phyloP scores from a whole-genome alignment of 768 basidiomycete species.

The Punctularia strigosozonata region DNA sequence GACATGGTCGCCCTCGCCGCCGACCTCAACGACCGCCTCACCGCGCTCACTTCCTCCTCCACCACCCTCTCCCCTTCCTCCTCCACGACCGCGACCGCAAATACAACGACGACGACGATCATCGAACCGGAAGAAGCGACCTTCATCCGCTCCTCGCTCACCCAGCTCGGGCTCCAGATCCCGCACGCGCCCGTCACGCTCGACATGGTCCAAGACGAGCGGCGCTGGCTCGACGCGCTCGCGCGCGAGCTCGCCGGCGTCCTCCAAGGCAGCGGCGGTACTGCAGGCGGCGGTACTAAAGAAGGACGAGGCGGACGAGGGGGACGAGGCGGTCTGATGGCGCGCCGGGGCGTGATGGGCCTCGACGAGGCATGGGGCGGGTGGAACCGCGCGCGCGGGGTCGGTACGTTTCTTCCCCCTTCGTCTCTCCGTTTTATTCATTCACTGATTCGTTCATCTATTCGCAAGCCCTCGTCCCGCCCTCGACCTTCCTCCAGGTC shows the following conservation, averaged over 20 bases:
- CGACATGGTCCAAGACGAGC: slow-evolving; percentile 81
- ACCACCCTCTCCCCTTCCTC: slow-evolving; percentile 9
- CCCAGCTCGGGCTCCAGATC: slow-evolving; percentile 81
- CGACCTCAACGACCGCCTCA: slow-evolving; percentile 76
- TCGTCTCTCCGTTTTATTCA: neutral
- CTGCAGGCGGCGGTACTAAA: slow-evolving; percentile 18
- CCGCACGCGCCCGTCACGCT: slow-evolving; percentile 70
- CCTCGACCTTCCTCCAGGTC: slow-evolving; percentile 71
- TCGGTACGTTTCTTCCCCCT: slow-evolving; percentile 40
- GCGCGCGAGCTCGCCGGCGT: slow-evolving; percentile 73
- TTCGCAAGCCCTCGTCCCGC: slow-evolving; percentile 72
- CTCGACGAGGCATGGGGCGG: slow-evolving; percentile 92
- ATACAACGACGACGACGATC: slow-evolving; percentile 25
- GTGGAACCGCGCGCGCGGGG: slow-evolving; percentile 89
- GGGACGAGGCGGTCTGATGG: slow-evolving; percentile 73
- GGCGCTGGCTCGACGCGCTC: slow-evolving; percentile 66
- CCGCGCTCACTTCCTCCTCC: slow-evolving; percentile 24
- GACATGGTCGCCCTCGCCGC: slow-evolving; percentile 89
- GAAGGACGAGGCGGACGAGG: no score
- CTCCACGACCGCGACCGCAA: slow-evolving; percentile 12
- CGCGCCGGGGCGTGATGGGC: slow-evolving; percentile 66
- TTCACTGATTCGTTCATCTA: slow-evolving; percentile 1
- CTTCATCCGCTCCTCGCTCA: slow-evolving; percentile 79
- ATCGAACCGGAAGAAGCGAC: slow-evolving; percentile 79
- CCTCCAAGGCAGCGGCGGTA: slow-evolving; percentile 33